Evolutionary conservation across 2,329 filamentous ascomycete genomes (phyloP), one percentile per base, ranked within the genome.

Genomic region (Colletotrichum trifolii): DNA sequence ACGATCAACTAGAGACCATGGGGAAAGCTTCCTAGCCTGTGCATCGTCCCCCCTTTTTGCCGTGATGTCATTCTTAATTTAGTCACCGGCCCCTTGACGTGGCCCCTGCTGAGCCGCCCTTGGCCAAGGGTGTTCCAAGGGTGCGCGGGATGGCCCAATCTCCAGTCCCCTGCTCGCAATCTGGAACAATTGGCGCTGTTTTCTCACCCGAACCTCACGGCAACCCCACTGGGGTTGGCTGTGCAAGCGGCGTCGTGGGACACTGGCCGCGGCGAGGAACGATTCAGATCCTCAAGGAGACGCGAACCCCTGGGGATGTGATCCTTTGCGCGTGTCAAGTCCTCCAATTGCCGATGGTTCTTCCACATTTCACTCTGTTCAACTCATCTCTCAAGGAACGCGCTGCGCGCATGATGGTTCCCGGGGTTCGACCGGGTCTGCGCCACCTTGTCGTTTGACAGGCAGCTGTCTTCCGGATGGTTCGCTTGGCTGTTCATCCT

Each of bases 51-150:
- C 36, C 42, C 9, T 10, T 54, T 25, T 40, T 12, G 9, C n/a
- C 49, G 12, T 62, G 52, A 56, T 48, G 52, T 57, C 52, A 62
- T 42, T 47, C 36, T 53, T 57, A 63, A 35, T 62, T 57, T 57
- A 53, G 62, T n/a, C 39, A 15, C 38, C 2, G 17, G 9, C 45
- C 58, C 59, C 58, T 40, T 62, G 52, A 63, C 40, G 15, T 13
- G 36, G 48, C 36, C 38, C 62, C 43, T 56, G 56, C 49, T 46
- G 15, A 54, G 11, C 49, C 43, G 36, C 15, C 25, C 17, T 54
- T 54, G 49, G 42, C 54, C 25, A 25, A 25, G 25, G 25, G 25
- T 25, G 25, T 25, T 25, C 25, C 25, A 48, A 64, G 60, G 55
- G 12, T 17, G 40, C 34, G 25, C 45, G 52, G 39, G 39, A 54